Percentiles rank a stretch among this genome's conserved stretches.
Evolutionary conservation across 805 yeast species (phyloP).

Genomic region (Starmerella geochares): DNA sequence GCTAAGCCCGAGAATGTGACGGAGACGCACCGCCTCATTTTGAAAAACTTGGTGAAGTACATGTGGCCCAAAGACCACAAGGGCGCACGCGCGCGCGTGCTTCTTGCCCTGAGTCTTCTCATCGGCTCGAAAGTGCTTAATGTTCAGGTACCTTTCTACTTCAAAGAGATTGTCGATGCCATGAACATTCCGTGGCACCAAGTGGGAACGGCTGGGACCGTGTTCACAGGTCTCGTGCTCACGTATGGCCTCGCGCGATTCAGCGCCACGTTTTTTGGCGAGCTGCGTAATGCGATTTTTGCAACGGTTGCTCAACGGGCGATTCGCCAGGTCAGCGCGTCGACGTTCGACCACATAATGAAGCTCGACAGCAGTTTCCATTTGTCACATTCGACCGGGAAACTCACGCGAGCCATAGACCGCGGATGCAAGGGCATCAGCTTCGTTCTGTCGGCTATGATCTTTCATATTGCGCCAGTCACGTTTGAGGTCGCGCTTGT

Average conservation of each 20-base stretch:
- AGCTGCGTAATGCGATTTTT: constrained; percentile 86
- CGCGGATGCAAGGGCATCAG: constrained; percentile 96
- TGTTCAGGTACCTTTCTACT: constrained; percentile 92
- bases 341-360: constrained; percentile 75
- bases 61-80: constrained; percentile 33
- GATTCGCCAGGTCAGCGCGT: constrained; percentile 76
- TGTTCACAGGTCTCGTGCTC: constrained; percentile 41
- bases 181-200: constrained; percentile 85
- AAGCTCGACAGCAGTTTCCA: constrained; percentile 84
- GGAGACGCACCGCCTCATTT: constrained; percentile 20
- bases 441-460: constrained; percentile 87
- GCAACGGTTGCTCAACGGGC: constrained; percentile 94
- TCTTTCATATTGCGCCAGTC: constrained; percentile 91
- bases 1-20: constrained; percentile 5
- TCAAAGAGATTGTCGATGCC: constrained; percentile 75
- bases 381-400: constrained; percentile 86
- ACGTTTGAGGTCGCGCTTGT: constrained; percentile 86
- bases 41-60: constrained; percentile 28
- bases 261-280: constrained; percentile 91
- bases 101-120: constrained; percentile 61
- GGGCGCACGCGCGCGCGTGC: constrained; percentile 53
- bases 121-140: constrained; percentile 75
- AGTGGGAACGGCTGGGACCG: constrained; percentile 43
- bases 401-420: constrained; percentile 89
- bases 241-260: constrained; percentile 92